A percentile compares a stretch with the other conserved stretches of the same genome.
phyloP scores from a whole-genome alignment of 208 protist genomes.

The Trypanosoma lewisi region DNA sequence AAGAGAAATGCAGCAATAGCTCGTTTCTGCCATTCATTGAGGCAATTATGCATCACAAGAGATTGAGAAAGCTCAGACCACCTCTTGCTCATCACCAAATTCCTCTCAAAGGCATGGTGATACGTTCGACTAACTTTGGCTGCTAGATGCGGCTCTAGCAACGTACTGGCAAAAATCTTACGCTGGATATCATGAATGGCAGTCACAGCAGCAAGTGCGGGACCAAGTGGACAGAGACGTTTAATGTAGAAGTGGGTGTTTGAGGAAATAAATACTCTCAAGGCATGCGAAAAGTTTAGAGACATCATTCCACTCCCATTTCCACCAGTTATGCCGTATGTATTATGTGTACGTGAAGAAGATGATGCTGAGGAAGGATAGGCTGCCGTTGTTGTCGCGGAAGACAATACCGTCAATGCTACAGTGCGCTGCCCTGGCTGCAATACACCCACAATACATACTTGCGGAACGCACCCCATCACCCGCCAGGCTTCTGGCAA shows the following conservation, averaged over 20 bases:
- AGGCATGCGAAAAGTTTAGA: slow-evolving; percentile 52
- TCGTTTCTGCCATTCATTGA: slow-evolving; percentile 69
- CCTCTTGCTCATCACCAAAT: slow-evolving; percentile 18
- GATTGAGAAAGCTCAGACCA: slow-evolving; percentile 14
- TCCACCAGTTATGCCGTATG: neutral
- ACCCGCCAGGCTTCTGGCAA: slow-evolving; percentile 44
- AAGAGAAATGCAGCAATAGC: slow-evolving; percentile 64
- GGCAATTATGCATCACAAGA: slow-evolving; percentile 33
- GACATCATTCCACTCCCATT: neutral
- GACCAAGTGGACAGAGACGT: slow-evolving; percentile 47
- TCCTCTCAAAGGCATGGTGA: slow-evolving; percentile 23
- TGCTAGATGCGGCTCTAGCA: slow-evolving; percentile 61
- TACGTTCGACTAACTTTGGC: slow-evolving; percentile 32
- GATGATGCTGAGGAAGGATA: neutral
- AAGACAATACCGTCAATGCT: slow-evolving; percentile 31
- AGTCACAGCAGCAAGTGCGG: slow-evolving; percentile 37
- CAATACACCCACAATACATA: slow-evolving; percentile 56
- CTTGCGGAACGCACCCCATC: slow-evolving; percentile 58
- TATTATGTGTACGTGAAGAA: neutral
- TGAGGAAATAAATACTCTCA: slow-evolving; percentile 33
- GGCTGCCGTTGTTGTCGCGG: neutral
- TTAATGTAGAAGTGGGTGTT: slow-evolving; percentile 40
- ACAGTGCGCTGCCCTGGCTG: slow-evolving; percentile 29
- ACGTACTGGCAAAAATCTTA: slow-evolving; percentile 49
- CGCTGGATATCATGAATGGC: slow-evolving; percentile 49